Evolutionary conservation across 768 basidiomycete genomes (phyloP).

Genomic region (Mycena haematopus): DNA sequence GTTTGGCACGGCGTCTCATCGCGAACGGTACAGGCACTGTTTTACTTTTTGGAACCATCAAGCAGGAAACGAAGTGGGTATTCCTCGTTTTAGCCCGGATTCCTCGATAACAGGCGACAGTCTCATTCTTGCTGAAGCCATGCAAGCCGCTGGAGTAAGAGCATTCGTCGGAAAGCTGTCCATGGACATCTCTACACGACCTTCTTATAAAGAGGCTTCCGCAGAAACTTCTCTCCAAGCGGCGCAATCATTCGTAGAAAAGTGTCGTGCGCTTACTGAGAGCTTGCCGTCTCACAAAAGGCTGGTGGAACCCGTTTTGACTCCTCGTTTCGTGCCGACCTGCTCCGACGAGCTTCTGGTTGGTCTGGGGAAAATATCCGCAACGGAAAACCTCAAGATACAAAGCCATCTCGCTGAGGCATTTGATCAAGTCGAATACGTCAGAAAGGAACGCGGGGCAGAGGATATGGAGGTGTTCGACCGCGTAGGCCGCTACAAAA

Average conservation of each 20-base stretch:
- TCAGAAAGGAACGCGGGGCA: slow-evolving; percentile 60
- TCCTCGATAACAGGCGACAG: slow-evolving; percentile 43
- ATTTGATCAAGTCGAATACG: slow-evolving; percentile 77
- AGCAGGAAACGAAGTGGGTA: slow-evolving; percentile 78
- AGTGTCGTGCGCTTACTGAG: slow-evolving; percentile 49
- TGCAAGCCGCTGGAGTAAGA: slow-evolving; percentile 75
- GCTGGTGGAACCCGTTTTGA: slow-evolving; percentile 82
- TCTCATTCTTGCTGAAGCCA: slow-evolving; percentile 76
- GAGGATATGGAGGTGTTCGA: slow-evolving; percentile 83
- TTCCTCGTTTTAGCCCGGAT: not conserved
- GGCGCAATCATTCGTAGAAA: slow-evolving; percentile 61
- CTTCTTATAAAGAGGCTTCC: slow-evolving; percentile 74
- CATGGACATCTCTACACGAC: slow-evolving; percentile 81
- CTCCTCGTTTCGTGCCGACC: slow-evolving; percentile 90
- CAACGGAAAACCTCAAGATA: slow-evolving; percentile 53
- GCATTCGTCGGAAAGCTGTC: slow-evolving; percentile 91
- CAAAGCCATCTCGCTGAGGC: slow-evolving; percentile 90
- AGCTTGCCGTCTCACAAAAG: slow-evolving; percentile 50
- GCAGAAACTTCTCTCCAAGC: slow-evolving; percentile 53
- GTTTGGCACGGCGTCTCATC: slow-evolving; percentile 68
- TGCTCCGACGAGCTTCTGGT: slow-evolving; percentile 75
- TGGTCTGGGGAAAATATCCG: slow-evolving; percentile 65
- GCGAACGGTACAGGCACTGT: slow-evolving; percentile 81
- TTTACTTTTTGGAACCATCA: slow-evolving; percentile 85
- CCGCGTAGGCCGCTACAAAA: slow-evolving; percentile 46